phyloP scores from a whole-genome alignment of 73 alveolate genomes.

The Symbiodinium natans region DNA sequence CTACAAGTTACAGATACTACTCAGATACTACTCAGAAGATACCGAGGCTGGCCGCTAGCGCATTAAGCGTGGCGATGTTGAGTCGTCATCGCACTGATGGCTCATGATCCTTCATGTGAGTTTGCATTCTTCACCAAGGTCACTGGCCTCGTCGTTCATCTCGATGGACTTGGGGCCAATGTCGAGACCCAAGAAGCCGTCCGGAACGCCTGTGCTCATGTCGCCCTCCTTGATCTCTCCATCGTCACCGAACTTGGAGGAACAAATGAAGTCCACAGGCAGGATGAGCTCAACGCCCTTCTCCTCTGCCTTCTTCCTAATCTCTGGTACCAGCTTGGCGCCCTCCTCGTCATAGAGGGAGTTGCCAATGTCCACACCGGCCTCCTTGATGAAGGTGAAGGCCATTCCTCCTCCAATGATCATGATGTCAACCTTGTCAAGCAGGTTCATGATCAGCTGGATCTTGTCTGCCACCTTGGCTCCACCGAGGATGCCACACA shows the following conservation, averaged over 20 bases:
- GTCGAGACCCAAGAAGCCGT: slow-evolving; percentile 98
- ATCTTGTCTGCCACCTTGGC: slow-evolving; percentile 99
- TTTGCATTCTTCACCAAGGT: neutral
- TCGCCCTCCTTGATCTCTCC: slow-evolving; percentile 15
- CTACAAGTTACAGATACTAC: neutral
- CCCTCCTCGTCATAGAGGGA: slow-evolving; percentile 97
- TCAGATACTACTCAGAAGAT: neutral
- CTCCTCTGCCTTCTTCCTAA: slow-evolving; percentile 96
- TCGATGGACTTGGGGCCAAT: slow-evolving; percentile 96
- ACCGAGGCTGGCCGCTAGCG: too few species aligned
- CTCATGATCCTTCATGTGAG: neutral
- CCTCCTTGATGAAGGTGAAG: slow-evolving; percentile 97
- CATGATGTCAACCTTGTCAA: slow-evolving; percentile 97
- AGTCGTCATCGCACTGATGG: too few species aligned
- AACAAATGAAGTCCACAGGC: slow-evolving; percentile 97
- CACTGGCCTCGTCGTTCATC: neutral
- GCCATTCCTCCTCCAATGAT: slow-evolving; percentile 97
- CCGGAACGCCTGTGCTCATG: slow-evolving; percentile 32
- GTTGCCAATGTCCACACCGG: slow-evolving; percentile 96
- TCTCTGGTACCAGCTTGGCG: slow-evolving; percentile 95
- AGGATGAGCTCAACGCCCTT: slow-evolving; percentile 97
- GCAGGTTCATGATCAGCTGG: slow-evolving; percentile 96
- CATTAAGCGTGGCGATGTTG: too few species aligned
- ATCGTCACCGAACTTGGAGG: slow-evolving; percentile 96
- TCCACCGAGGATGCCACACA: slow-evolving; percentile 98